phyloP scores from a whole-genome alignment of 108 stramenopile species.

The Aurantiochytrium sp. region DNA sequence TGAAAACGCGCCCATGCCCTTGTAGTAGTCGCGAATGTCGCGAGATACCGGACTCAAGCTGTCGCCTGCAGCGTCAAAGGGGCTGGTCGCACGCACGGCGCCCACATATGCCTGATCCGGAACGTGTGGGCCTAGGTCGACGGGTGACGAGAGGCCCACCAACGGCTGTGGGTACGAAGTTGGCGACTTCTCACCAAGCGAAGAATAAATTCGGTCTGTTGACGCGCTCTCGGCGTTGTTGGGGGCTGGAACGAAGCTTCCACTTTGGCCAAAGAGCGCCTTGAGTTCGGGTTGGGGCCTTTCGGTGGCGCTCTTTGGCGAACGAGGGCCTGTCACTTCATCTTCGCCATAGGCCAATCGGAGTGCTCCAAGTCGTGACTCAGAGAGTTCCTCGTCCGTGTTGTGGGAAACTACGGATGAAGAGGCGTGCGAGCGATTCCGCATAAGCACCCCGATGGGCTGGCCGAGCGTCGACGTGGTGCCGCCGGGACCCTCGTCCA shows the following conservation, averaged over 20 bases:
- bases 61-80: not conserved
- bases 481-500: not conserved
- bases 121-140: not conserved
- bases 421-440: not conserved
- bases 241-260: too few species aligned
- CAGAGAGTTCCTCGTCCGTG: not conserved
- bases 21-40: slow-evolving; percentile 6
- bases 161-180: not conserved
- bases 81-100: not conserved
- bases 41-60: not conserved
- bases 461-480: not conserved
- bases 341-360: not conserved
- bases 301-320: too few species aligned
- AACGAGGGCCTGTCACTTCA: not conserved
- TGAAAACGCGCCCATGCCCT: not conserved
- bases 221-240: not conserved
- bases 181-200: not conserved
- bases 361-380: not conserved
- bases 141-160: not conserved
- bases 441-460: not conserved
- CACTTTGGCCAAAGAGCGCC: too few species aligned
- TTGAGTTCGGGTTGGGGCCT: too few species aligned
- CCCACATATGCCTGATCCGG: not conserved
- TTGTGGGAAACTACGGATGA: not conserved
- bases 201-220: not conserved